These are phyloP conservation scores for Fraxinus xanthoxyloides DNA, from an alignment of 305 asterid species.

Conservation along the genomic window DNA sequence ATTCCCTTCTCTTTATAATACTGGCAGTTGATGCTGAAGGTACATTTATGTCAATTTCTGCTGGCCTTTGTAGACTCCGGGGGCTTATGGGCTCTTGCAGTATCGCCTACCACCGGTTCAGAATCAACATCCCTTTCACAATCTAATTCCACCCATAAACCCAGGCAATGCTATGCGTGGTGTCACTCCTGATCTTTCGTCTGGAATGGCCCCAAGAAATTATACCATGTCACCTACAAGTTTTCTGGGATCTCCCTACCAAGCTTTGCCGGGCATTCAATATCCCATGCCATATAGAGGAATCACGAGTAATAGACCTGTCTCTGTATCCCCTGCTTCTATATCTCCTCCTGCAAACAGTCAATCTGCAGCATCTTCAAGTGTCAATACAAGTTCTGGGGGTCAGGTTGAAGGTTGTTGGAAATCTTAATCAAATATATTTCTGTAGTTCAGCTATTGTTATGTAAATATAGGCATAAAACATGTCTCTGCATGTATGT, in stretches of 20 bases:
- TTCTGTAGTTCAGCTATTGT: background rate
- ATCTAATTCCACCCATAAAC: constrained; percentile 60
- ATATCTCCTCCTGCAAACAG: constrained; percentile 51
- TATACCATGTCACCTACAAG: constrained; percentile 49
- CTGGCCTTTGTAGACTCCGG: constrained; percentile 63
- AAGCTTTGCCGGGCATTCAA: constrained; percentile 61
- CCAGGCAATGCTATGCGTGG: constrained; percentile 61
- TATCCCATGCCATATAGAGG: constrained; percentile 70
- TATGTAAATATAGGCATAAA: background rate
- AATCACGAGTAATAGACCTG: constrained; percentile 30
- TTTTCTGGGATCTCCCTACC: constrained; percentile 59
- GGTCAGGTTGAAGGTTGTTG: constrained; percentile 75
- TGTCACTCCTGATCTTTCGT: constrained; percentile 43
- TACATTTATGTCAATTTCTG: constrained; percentile 28
- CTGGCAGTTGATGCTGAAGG: constrained; percentile 23
- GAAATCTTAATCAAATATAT: constrained; percentile 17
- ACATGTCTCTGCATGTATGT: background rate
- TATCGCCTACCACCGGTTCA: constrained; percentile 73
- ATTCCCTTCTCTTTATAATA: constrained; percentile 23
- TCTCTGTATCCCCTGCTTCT: constrained; percentile 41
- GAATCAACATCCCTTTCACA: constrained; percentile 64
- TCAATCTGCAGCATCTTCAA: constrained; percentile 77
- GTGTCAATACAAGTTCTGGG: constrained; percentile 60
- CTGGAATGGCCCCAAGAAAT: constrained; percentile 57
- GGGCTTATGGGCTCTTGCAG: constrained; percentile 66